Evolutionary conservation across 1,284 basidiomycete genomes (phyloP).

Genomic region (Laetiporus sulphureus): DNA sequence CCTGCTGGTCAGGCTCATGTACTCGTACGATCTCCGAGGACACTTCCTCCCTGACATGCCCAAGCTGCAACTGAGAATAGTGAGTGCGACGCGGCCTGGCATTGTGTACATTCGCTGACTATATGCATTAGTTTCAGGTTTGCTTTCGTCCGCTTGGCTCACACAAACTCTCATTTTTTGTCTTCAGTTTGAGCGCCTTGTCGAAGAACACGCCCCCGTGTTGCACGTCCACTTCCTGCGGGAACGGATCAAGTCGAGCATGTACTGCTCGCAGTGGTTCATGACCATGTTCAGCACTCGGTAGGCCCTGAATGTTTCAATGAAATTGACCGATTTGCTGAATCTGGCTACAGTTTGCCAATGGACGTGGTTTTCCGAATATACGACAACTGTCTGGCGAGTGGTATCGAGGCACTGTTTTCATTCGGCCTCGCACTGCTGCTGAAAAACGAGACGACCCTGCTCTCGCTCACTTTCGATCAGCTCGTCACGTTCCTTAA

Average conservation of each 20-base stretch:
- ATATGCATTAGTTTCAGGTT: constrained; percentile 8
- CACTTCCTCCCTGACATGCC: constrained; percentile 99
- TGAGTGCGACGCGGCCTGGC: constrained; percentile 29
- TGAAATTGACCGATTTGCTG: not conserved
- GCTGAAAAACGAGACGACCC: constrained; percentile 78
- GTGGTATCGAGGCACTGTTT: constrained; percentile 95
- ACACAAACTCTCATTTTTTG: not conserved
- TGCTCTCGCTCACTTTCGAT: constrained; percentile 83
- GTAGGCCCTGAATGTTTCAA: constrained; percentile 33
- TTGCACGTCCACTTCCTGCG: constrained; percentile 88
- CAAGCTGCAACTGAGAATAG: constrained; percentile 85
- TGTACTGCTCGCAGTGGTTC: constrained; percentile 98
- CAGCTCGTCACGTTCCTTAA: constrained; percentile 82
- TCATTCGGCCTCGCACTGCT: constrained; percentile 88
- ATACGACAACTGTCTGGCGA: constrained; percentile 92
- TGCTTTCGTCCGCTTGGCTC: not conserved
- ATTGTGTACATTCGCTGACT: not conserved
- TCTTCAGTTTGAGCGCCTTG: constrained; percentile 91
- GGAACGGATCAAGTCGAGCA: constrained; percentile 92
- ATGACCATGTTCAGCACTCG: constrained; percentile 94
- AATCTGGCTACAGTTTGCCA: constrained; percentile 70
- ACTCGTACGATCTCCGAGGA: constrained; percentile 91
- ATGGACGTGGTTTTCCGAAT: constrained; percentile 93
- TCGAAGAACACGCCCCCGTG: constrained; percentile 90
- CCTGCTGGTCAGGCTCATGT: constrained; percentile 94